Base-by-base conservation (phyloP, 495 filamentous ascomycete species). In the Pseudomonodictys pantanalensis region DNA sequence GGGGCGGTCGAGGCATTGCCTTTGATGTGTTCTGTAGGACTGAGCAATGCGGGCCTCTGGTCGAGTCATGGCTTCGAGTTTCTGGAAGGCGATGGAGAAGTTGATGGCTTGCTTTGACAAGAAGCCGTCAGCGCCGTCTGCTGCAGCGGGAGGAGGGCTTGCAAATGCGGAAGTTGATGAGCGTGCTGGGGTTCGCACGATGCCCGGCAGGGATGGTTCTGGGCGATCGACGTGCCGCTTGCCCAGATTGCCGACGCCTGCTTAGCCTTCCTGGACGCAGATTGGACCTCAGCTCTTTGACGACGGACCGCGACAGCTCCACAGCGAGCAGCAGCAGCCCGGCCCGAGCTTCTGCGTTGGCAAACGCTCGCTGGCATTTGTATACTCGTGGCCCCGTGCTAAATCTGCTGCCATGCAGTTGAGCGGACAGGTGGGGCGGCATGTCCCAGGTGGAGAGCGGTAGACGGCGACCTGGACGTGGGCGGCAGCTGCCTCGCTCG, bases 191-290 rank as follows among this genome's bases (percentile, higher is more conserved):
- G n/a, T 39, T 35, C 9, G 6, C 1, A 9, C 22, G n/a, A 58
- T 23, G 29, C 55, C 24, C 22, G 30, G 43, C 18, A 32, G 44
- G 55, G 25, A 39, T 49, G 45, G 44, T 39, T 45, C 12, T 18
- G 2, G 30, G 23, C 7, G 56, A 60, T 52, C 56, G 47, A 12
- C 48, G 10, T 48, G 26, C 41, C 39, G 58, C 49, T 60, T 54
- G 38, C 35, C 58, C 47, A 52, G 58, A 60, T 54, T 52, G 39
- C 39, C 50, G 50, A 53, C 30, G 58, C 58, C 58, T 53, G 49
- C 39, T 8, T 32, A 29, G 22, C 10, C 5, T 32, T 10, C 49
- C 6, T 50, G 47, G 47, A 41, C 6, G 24, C 17, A 17, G 3
- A 24, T 25, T 46, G 35, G 56, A 43, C 35, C 32, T 58, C 56